A percentile compares a stretch with the other conserved stretches of the same genome.
Evolutionary conservation across 1,284 basidiomycete species (phyloP).

Genomic region (Pseudozyma pruni): DNA sequence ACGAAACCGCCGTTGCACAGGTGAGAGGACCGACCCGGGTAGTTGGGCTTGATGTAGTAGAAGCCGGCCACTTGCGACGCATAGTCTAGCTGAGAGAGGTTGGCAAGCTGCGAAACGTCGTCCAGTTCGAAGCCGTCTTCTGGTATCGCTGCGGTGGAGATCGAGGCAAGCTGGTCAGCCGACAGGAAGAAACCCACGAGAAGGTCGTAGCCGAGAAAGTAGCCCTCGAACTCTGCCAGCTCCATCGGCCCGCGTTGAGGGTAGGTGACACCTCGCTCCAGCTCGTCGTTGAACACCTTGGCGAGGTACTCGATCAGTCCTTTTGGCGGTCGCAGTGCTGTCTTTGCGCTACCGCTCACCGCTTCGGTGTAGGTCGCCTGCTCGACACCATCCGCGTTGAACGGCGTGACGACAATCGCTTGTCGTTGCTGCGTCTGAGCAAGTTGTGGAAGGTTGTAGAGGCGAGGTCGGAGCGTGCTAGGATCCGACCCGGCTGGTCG

Average conservation of each 20-base stretch:
- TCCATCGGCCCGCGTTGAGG: conserved; percentile 52
- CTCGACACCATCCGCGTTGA: conserved; percentile 30
- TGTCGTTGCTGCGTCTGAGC: conserved; percentile 27
- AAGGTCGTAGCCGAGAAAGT: conserved; percentile 53
- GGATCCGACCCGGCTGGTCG: conserved; percentile 44
- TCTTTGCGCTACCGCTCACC: not conserved
- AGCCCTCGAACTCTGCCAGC: conserved; percentile 42
- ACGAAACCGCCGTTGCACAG: conserved; percentile 92
- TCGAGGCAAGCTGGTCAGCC: conserved; percentile 1
- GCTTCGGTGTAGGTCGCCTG: conserved; percentile 8
- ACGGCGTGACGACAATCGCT: conserved; percentile 37
- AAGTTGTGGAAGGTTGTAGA: conserved; percentile 40
- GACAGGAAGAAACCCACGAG: conserved; percentile 44
- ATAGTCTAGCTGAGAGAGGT: conserved; percentile 21
- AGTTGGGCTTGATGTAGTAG: conserved; percentile 71
- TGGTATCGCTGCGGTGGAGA: not conserved
- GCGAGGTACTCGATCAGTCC: conserved; percentile 31
- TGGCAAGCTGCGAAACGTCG: conserved; percentile 8
- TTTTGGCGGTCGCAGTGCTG: conserved; percentile 15
- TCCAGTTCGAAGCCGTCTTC: conserved; percentile 13
- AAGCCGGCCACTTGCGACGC: conserved; percentile 74
- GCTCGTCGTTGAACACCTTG: conserved; percentile 52
- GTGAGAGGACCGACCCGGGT: conserved; percentile 83
- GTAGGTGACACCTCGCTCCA: conserved; percentile 53
- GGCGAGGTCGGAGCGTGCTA: conserved; percentile 33